A percentile compares a stretch with the other conserved stretches of the same genome.
These are phyloP conservation scores for Gossypium stocksii DNA, from an alignment of 345 rosid genomes.

Conservation along the genomic window DNA sequence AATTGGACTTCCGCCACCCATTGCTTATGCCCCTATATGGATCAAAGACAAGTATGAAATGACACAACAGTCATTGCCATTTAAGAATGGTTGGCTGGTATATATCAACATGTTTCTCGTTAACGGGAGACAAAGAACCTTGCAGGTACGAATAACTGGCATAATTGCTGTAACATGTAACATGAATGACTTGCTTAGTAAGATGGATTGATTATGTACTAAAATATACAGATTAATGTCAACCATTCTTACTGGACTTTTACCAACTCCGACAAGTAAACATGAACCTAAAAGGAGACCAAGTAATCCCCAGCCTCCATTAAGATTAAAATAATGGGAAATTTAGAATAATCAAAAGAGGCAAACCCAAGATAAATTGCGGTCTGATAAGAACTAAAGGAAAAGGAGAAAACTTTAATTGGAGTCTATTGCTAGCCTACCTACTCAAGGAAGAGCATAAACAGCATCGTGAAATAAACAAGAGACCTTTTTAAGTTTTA, in stretches of 20 bases:
- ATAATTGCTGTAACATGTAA: neutral
- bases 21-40: conserved; percentile 77
- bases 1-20: conserved; percentile 92
- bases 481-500: neutral
- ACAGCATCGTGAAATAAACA: neutral
- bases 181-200: neutral
- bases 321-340: neutral
- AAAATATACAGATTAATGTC: neutral
- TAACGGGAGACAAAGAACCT: neutral
- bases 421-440: neutral
- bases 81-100: neutral
- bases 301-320: neutral
- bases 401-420: neutral
- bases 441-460: neutral
- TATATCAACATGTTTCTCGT: too few relatives aligned
- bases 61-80: neutral
- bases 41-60: conserved; percentile 2
- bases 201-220: neutral
- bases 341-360: neutral
- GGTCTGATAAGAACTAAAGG: neutral
- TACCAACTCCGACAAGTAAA: neutral
- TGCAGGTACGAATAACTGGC: neutral
- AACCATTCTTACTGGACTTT: neutral
- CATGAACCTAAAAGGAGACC: neutral
- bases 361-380: neutral